Evolutionary conservation across 306 rosid species (phyloP).

Genomic region (Dryas octopetala): DNA sequence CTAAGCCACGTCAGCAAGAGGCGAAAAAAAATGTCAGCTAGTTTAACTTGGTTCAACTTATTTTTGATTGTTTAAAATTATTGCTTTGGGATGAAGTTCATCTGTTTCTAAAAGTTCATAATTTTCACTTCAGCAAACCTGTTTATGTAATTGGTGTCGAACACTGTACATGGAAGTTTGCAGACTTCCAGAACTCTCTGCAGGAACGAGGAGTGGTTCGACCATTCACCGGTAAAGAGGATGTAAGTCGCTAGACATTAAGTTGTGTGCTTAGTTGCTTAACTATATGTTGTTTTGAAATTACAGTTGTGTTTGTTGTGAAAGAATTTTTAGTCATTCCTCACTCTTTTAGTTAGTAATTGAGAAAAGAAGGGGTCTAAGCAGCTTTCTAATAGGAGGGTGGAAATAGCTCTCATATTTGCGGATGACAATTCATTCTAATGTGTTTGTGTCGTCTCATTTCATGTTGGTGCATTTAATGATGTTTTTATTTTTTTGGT

Average conservation of each 20-base stretch:
- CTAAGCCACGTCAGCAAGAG: background rate
- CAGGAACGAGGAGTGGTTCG: slow-evolving; percentile 64
- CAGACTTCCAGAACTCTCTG: slow-evolving; percentile 75
- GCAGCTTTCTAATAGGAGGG: slow-evolving; percentile 1
- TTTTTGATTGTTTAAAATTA: background rate
- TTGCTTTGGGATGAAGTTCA: slow-evolving; percentile 24
- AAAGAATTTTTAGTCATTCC: background rate
- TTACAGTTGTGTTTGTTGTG: background rate
- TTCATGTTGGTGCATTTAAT: background rate
- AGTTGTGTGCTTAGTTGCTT: background rate
- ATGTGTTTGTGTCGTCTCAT: no score
- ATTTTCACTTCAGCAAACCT: slow-evolving; percentile 69
- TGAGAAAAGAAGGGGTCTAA: slow-evolving; percentile 7
- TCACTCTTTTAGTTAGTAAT: background rate
- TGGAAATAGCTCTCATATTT: background rate
- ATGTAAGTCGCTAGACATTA: slow-evolving; percentile 49
- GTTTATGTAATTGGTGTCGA: slow-evolving; percentile 79
- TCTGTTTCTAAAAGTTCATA: slow-evolving; percentile 13
- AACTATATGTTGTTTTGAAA: background rate
- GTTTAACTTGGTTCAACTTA: no score
- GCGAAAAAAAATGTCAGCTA: no score
- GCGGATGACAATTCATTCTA: background rate
- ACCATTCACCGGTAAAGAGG: slow-evolving; percentile 71
- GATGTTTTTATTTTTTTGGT: background rate
- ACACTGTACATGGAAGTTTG: slow-evolving; percentile 83